Evolutionary conservation across 2,329 filamentous ascomycete genomes (phyloP).

Genomic region (Hirsutella minnesotensis): DNA sequence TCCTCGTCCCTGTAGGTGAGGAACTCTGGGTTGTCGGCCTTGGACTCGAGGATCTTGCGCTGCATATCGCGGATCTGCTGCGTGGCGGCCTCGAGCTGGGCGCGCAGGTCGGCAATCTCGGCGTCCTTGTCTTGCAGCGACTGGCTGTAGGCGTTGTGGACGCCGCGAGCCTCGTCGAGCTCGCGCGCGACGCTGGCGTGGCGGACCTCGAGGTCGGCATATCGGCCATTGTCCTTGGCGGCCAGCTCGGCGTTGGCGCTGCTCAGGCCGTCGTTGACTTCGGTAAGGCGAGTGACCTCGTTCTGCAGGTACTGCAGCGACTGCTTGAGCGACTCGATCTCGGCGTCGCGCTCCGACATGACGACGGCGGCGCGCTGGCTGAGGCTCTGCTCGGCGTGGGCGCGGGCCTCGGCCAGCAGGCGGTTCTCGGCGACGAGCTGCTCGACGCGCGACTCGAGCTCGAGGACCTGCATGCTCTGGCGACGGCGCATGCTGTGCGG

Average conservation of each 20-base stretch:
- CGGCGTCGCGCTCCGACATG: constrained; percentile 70
- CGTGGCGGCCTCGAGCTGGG: constrained; percentile 64
- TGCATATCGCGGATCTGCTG: constrained; percentile 42
- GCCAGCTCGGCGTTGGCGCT: constrained; percentile 69
- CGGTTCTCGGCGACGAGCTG: constrained; percentile 79
- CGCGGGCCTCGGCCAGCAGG: constrained; percentile 59
- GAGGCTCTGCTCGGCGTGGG: constrained; percentile 54
- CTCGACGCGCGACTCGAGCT: constrained; percentile 78
- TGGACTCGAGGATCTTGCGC: constrained; percentile 43
- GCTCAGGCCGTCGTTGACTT: constrained; percentile 70
- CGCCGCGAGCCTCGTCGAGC: constrained; percentile 53
- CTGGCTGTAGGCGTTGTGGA: constrained; percentile 50
- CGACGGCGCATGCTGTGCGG: constrained; percentile 93
- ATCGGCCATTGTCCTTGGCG: constrained; percentile 61
- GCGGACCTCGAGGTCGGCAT: constrained; percentile 54
- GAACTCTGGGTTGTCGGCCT: constrained; percentile 57
- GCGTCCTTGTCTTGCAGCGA: constrained; percentile 71
- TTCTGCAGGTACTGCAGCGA: constrained; percentile 70
- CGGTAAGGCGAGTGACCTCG: constrained; percentile 68
- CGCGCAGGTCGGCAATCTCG: constrained; percentile 67
- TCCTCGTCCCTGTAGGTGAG: constrained; percentile 77
- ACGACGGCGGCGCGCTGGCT: constrained; percentile 56
- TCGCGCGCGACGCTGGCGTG: constrained; percentile 55
- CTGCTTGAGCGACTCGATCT: constrained; percentile 72
- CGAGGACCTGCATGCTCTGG: constrained; percentile 93